phyloP scores from a whole-genome alignment of 2,329 filamentous ascomycete species.

The Fonsecaea pedrosoi region DNA sequence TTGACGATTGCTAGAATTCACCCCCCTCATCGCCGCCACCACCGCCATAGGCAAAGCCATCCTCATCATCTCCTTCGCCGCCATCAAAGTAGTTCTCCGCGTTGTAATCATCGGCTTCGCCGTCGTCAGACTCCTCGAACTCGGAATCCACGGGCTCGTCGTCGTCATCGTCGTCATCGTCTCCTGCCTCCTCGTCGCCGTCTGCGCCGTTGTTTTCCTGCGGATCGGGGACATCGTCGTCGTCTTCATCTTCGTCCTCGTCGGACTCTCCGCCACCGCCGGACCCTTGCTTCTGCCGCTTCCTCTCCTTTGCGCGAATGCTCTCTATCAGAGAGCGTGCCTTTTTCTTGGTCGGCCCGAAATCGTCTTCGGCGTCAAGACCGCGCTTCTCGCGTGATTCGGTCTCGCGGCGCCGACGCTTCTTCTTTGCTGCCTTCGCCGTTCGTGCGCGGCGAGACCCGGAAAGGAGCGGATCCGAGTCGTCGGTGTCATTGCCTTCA shows the following conservation, averaged over 20 bases:
- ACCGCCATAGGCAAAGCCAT: slow-evolving; percentile 53
- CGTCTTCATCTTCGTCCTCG: slow-evolving; percentile 44
- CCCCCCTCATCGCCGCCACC: slow-evolving; percentile 55
- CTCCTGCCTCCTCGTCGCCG: slow-evolving; percentile 46
- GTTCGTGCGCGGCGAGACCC: slow-evolving; percentile 26
- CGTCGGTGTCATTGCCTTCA: slow-evolving; percentile 39
- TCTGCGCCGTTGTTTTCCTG: slow-evolving; percentile 48
- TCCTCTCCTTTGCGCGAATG: slow-evolving; percentile 20
- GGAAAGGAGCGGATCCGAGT: slow-evolving; percentile 28
- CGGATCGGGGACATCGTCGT: slow-evolving; percentile 48
- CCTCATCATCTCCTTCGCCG: slow-evolving; percentile 63
- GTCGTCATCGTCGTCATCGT: slow-evolving; percentile 51
- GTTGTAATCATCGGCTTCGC: slow-evolving; percentile 67
- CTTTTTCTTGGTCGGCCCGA: slow-evolving; percentile 48
- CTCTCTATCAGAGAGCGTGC: slow-evolving; percentile 35
- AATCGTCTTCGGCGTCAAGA: slow-evolving; percentile 45
- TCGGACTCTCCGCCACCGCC: slow-evolving; percentile 43
- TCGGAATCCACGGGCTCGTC: slow-evolving; percentile 64
- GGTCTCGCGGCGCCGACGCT: slow-evolving; percentile 22
- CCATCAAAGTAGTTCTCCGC: slow-evolving; percentile 70
- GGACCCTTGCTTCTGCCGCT: slow-evolving; percentile 14
- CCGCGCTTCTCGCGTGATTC: slow-evolving; percentile 44
- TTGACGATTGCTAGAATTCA: slow-evolving; percentile 12
- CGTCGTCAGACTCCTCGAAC: slow-evolving; percentile 66
- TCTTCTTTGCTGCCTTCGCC: slow-evolving; percentile 25